These are phyloP conservation scores for Pharus latifolius DNA, from an alignment of 176 grass and related monocot genomes.

Conservation along the genomic window DNA sequence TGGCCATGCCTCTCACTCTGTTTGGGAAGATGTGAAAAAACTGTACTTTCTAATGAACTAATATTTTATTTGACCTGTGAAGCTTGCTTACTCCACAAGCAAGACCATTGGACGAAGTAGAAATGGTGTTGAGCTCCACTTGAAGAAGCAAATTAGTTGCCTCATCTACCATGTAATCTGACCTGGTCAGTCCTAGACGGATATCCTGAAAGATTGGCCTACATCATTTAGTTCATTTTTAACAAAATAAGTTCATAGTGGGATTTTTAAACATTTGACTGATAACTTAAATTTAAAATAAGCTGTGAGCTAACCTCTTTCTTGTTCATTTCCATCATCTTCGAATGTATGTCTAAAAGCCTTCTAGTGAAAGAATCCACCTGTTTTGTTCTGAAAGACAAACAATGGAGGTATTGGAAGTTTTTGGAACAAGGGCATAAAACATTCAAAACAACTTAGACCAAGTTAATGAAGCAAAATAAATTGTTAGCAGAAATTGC, in stretches of 20 bases:
- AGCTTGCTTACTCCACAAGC: conserved; percentile 49
- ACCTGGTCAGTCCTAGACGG: conserved; percentile 45
- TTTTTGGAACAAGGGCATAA: not conserved
- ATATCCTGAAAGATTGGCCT: conserved; percentile 30
- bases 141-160: conserved; percentile 45
- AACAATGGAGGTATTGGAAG: not conserved
- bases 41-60: not conserved
- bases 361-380: conserved; percentile 47
- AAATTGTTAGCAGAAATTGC: too few species aligned
- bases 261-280: not conserved
- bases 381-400: conserved; percentile 37
- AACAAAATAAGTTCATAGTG: not conserved
- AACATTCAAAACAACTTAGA: not conserved
- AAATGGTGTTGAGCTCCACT: conserved; percentile 66
- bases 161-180: conserved; percentile 59
- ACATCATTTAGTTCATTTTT: not conserved
- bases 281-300: not conserved
- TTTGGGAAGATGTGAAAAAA: not conserved
- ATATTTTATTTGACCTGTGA: conserved; percentile 28
- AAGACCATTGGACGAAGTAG: conserved; percentile 53
- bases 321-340: conserved; percentile 40
- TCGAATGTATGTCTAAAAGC: conserved; percentile 54
- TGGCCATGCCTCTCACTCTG: not conserved
- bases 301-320: conserved; percentile 17
- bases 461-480: too few species aligned